Conservation (phyloP, 371 early-diverging fungal genomes). For the Entomophthora muscae region DNA sequence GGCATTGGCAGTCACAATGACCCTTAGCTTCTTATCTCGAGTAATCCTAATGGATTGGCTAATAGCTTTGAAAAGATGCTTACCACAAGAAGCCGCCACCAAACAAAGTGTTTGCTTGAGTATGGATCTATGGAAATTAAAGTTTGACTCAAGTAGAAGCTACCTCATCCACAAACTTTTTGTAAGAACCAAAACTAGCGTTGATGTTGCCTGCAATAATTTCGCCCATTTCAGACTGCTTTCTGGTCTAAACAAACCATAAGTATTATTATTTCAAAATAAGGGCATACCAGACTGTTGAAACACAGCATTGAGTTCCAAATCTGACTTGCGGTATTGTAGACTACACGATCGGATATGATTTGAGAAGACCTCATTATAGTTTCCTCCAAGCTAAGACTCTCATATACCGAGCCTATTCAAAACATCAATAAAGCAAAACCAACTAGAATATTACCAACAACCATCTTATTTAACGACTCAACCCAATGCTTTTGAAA, state of each 20-base stretch:
- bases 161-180: background rate
- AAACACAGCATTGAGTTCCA: constrained; percentile 2
- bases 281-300: background rate
- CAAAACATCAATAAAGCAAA: background rate
- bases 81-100: constrained; percentile 8
- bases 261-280: too few species aligned
- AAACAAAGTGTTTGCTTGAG: constrained; percentile 2
- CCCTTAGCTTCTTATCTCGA: background rate
- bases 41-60: too few species aligned
- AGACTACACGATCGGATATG: background rate
- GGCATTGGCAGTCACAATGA: constrained; percentile 3
- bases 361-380: constrained; percentile 4
- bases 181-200: background rate
- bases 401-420: background rate
- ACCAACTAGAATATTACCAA: constrained; percentile 4
- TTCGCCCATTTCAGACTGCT: background rate
- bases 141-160: background rate
- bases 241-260: background rate
- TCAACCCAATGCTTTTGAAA: constrained; percentile 8
- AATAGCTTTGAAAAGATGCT: too few species aligned
- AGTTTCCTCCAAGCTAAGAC: background rate
- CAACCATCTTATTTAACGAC: constrained; percentile 6
- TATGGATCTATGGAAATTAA: background rate
- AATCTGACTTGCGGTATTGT: constrained; percentile 5
- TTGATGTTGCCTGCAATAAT: background rate